phyloP scores from a whole-genome alignment of 164 flowering plant species.

The Akebia trifoliata region DNA sequence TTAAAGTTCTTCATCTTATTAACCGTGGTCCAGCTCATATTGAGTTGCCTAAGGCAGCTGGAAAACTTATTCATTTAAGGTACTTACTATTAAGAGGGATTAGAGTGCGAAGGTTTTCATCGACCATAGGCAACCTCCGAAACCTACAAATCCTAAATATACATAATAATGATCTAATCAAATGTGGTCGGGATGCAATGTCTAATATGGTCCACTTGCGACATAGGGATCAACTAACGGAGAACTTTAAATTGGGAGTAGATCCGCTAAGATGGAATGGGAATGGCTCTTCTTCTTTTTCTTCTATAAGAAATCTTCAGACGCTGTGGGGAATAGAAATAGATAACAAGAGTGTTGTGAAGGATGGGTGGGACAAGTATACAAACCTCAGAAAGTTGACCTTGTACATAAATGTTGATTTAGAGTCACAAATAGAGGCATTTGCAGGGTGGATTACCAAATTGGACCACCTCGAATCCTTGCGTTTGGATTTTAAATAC shows the following conservation, averaged over 20 bases:
- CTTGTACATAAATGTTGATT: neutral
- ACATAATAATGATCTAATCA: neutral
- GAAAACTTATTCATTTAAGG: constrained; percentile 12
- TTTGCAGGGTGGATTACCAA: neutral
- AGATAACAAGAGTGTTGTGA: neutral
- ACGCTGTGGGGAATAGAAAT: constrained; percentile 1
- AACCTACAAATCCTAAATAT: constrained; percentile 11
- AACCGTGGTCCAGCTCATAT: constrained; percentile 18
- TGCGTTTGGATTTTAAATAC: too few relatives aligned
- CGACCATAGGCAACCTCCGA: constrained; percentile 7
- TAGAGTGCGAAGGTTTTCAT: constrained; percentile 10
- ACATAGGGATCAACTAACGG: constrained; percentile 8
- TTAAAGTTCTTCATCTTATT: constrained; percentile 20
- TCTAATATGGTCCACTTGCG: constrained; percentile 15
- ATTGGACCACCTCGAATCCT: neutral
- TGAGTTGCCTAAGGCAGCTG: neutral
- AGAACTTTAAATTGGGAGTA: too few relatives aligned
- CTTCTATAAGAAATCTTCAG: neutral
- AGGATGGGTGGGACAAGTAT: neutral
- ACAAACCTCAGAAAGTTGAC: neutral
- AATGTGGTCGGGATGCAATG: neutral
- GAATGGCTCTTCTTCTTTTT: too few relatives aligned
- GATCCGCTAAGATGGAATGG: neutral
- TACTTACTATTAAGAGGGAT: constrained; percentile 25
- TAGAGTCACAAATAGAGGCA: neutral